Base-by-base conservation (phyloP, 2,329 filamentous ascomycete genomes). In the Diaporthe sp. region DNA sequence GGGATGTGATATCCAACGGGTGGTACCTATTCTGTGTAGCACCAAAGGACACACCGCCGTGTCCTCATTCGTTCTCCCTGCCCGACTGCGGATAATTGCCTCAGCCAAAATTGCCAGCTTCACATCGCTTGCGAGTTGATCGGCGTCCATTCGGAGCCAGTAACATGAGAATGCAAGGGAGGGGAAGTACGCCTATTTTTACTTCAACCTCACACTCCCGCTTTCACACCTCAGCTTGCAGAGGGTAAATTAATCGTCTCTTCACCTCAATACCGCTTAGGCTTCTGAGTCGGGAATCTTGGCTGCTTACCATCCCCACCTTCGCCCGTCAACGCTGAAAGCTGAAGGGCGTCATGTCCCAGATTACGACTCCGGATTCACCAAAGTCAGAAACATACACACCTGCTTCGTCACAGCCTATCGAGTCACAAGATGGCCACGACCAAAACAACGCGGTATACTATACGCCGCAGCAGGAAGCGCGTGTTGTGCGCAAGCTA, bases 301-400 rank as follows among this genome's bases (percentile, higher is more conserved):
- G 37, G 67, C 67, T 57, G 67, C 67, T 44, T 57, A 31, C 60
- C 7, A 8, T 63, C 39, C 60, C 60, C 60, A 63, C 15, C 60
- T 31, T 20, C 39, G 39, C 25, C 39, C 37, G 58, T 61, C 37
- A 9, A 61, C 12, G 25, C 25, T 31, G 44, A 17, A 61, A 7
- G 25, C 25, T 31, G 44, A 49, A 49, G 20, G 17, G 20, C 44
- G 22, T 25, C 34, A 71, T 57, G 67, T 13, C 67, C 15, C 37
- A 28, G 13, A 28, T 28, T 25, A 31, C 31, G 25, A 55, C n/a
- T 25, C 22, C 67, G 37, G 49, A 31, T 22, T 37, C 31, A 42
- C 47, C 67, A 44, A 71, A 55, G n/a, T 71, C 42, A 17, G 68
- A 47, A 25, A 20, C 25, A n/a, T 10, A 71, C n/a, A 6, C 9